These are phyloP conservation scores for Hypoxylon trugodes DNA, from an alignment of 495 filamentous ascomycete species.

Conservation along the genomic window DNA sequence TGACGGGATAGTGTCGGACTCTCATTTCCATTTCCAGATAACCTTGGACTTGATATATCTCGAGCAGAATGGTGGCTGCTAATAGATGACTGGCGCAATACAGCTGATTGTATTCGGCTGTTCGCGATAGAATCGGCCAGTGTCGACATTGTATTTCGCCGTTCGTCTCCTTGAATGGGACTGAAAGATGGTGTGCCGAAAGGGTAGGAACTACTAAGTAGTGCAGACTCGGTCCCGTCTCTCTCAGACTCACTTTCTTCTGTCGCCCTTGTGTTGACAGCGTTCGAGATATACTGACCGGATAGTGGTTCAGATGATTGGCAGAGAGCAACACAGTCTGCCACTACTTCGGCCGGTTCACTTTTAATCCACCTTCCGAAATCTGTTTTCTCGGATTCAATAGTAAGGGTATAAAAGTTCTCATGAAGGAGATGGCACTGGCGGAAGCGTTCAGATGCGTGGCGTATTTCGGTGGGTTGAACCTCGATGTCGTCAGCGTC, in stretches of 20 bases:
- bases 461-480: conserved; percentile 72
- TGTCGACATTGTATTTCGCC: conserved; percentile 59
- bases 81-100: conserved; percentile 48
- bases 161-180: conserved; percentile 43
- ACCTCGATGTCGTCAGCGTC: conserved; percentile 75
- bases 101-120: conserved; percentile 38
- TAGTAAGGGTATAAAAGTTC: conserved; percentile 74
- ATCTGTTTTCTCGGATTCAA: conserved; percentile 75
- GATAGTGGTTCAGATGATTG: conserved; percentile 33
- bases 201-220: conserved; percentile 49
- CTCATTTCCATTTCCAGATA: conserved; percentile 53
- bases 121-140: conserved; percentile 48
- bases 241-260: conserved; percentile 31
- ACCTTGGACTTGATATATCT: conserved; percentile 52
- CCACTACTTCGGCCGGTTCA: conserved; percentile 75
- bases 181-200: conserved; percentile 26
- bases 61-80: conserved; percentile 50
- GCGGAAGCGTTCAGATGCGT: conserved; percentile 71
- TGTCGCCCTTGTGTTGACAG: conserved; percentile 2
- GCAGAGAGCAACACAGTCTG: conserved; percentile 68
- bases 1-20: conserved; percentile 65
- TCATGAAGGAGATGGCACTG: conserved; percentile 74
- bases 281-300: conserved; percentile 4
- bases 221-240: conserved; percentile 34
- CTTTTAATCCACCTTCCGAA: conserved; percentile 75